These are phyloP conservation scores for Henckelia pumila DNA, from an alignment of 257 asterid genomes.

Conservation along the genomic window DNA sequence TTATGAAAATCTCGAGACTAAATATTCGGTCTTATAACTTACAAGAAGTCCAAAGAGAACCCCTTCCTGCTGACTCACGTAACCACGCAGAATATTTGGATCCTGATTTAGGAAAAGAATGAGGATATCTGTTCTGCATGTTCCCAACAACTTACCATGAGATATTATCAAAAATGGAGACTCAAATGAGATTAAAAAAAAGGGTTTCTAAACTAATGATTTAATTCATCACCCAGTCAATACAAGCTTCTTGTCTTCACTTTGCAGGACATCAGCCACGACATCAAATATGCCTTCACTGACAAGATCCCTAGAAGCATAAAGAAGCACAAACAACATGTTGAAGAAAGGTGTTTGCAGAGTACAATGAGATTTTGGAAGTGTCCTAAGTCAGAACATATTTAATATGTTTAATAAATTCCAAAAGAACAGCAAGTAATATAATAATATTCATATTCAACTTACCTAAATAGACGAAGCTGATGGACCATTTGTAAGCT, in stretches of 20 bases:
- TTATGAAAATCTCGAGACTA: not conserved
- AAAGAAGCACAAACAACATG: slow-evolving; percentile 10
- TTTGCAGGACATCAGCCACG: slow-evolving; percentile 67
- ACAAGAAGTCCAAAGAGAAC: slow-evolving; percentile 84
- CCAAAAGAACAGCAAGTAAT: not conserved
- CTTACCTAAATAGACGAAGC: slow-evolving; percentile 79
- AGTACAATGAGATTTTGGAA: no score
- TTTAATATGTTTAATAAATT: not conserved
- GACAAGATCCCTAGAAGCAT: slow-evolving; percentile 79
- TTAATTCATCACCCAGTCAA: slow-evolving; percentile 74
- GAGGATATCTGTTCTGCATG: slow-evolving; percentile 96
- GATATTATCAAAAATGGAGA: slow-evolving; percentile 22
- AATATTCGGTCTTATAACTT: slow-evolving; percentile 28
- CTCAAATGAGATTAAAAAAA: not conserved
- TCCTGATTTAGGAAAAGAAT: slow-evolving; percentile 79
- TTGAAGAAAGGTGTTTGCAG: not conserved
- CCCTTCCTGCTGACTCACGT: slow-evolving; percentile 74
- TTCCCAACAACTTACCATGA: slow-evolving; percentile 35
- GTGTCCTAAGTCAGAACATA: not conserved
- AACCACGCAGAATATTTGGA: slow-evolving; percentile 73
- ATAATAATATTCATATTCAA: slow-evolving; percentile 9
- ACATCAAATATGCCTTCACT: slow-evolving; percentile 86
- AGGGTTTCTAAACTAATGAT: slow-evolving; percentile 10
- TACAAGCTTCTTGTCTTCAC: slow-evolving; percentile 80
- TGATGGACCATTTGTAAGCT: slow-evolving; percentile 96